Evolutionary conservation across 257 asterid species (phyloP), one percentile per base, ranked within the genome.

Genomic region (Knoxia roxburghii): DNA sequence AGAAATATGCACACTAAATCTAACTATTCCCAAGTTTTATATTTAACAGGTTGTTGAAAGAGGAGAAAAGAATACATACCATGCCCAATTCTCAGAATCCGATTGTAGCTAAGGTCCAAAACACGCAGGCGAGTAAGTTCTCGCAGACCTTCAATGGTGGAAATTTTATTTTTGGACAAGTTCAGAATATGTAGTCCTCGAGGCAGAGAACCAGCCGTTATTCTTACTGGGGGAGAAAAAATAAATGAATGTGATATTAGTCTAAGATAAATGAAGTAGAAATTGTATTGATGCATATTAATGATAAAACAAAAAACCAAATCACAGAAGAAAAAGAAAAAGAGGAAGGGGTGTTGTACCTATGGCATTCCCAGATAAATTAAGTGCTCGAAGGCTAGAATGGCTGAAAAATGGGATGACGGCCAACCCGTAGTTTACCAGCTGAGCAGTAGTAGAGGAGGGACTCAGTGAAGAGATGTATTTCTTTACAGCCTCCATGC

Each of bases 181-280:
- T 90, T 90, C 85, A 90, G 64, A 78, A 85, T 67, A 79, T 88
- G 99, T 41, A 93, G 95, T 75, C 97, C 99, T 55, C 95, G 86
- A 66, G 99, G 99, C 53, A 93, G 92, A 75, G 96, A 83, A 67
- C 99, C 99, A 75, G 95, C 84, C 70, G 97, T 87, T 40, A 93
- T 84, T 82, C 88, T 85, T 71, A 73, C 99, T 93, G 86, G 51
- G 53, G 43, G 29, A 37, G 18, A 64, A 69, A 26, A 64, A 69
- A 66, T 52, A 14, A 52, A 70, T 51, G 62, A 65, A 49, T 41
- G 40, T 74, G 8, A 43, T 32, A 75, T 20, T 69, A 35, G 26
- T 30, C 23, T 41, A 61, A 60, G 57, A 35, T 5, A 23, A 37
- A 39, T 48, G 32, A n/a, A 64, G 54, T 30, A 27, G 29, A 70